These are phyloP conservation scores for Hanseniaspora guilliermondii DNA, from an alignment of 805 yeast genomes.

Conservation along the genomic window DNA sequence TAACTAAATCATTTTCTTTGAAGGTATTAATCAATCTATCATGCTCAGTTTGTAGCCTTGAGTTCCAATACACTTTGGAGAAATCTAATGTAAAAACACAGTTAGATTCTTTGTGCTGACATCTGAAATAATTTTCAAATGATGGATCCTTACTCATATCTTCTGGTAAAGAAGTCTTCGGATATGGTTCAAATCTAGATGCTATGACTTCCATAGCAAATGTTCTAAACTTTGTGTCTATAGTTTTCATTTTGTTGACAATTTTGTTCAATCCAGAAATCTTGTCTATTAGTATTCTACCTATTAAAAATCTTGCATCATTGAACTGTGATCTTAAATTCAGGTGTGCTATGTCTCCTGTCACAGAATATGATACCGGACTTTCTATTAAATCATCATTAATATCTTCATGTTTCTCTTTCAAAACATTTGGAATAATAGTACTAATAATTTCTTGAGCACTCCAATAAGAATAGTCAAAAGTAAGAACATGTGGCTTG, in stretches of 20 bases:
- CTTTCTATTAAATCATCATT: conserved; percentile 33
- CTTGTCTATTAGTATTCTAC: conserved; percentile 81
- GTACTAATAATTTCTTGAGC: conserved; percentile 75
- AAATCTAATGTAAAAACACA: conserved; percentile 82
- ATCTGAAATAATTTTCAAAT: conserved; percentile 6
- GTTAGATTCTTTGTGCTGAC: conserved; percentile 71
- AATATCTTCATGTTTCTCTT: conserved; percentile 30
- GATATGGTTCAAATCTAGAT: conserved; percentile 39
- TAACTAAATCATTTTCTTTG: conserved; percentile 58
- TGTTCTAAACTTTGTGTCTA: conserved; percentile 79
- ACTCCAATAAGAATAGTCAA: conserved; percentile 75
- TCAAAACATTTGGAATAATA: conserved; percentile 52
- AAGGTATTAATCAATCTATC: conserved; percentile 59
- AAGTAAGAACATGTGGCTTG: conserved; percentile 37
- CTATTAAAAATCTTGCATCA: conserved; percentile 70
- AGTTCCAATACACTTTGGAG: conserved; percentile 93
- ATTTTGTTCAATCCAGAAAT: conserved; percentile 73
- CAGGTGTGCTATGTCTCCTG: conserved; percentile 92
- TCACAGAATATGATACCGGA: conserved; percentile 83
- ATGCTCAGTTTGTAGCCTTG: conserved; percentile 88
- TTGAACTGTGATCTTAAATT: conserved; percentile 74
- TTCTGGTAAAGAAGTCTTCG: conserved; percentile 34
- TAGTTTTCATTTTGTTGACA: conserved; percentile 79
- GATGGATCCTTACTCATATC: conserved; percentile 32
- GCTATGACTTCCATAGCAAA: conserved; percentile 90